A percentile compares a stretch with the other conserved stretches of the same genome.
Conservation (phyloP, 768 basidiomycete genomes). For the Mycena filopes region DNA sequence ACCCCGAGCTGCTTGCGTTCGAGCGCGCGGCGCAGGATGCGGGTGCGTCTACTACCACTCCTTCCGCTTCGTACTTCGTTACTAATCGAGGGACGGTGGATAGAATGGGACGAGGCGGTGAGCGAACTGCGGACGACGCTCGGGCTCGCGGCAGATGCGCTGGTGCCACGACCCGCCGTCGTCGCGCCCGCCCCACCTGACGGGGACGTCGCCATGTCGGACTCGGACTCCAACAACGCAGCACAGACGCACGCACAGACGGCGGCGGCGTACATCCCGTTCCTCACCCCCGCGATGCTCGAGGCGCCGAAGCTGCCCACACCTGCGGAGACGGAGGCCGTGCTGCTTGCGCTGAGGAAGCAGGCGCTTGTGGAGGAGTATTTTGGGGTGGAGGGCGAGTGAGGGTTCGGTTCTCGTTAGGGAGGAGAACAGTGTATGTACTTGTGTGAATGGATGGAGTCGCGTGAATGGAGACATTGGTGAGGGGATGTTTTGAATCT, state of each 20-base stretch:
- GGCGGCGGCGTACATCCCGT: slow-evolving; percentile 77
- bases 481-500: no score
- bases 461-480: no score
- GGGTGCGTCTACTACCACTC: slow-evolving; percentile 57
- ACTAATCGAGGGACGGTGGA: no score
- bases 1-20: slow-evolving; percentile 72
- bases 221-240: slow-evolving; percentile 30
- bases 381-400: slow-evolving; percentile 51
- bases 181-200: slow-evolving; percentile 53
- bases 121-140: slow-evolving; percentile 33
- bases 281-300: slow-evolving; percentile 80
- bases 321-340: slow-evolving; percentile 80
- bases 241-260: slow-evolving; percentile 57
- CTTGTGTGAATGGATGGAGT: no score
- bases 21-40: slow-evolving; percentile 80
- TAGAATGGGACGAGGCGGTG: slow-evolving; percentile 77
- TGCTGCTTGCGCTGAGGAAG: slow-evolving; percentile 81
- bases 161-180: slow-evolving; percentile 53
- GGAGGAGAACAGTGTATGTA: no score
- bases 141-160: slow-evolving; percentile 24
- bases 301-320: slow-evolving; percentile 81
- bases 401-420: no score
- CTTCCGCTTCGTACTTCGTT: slow-evolving; percentile 2
- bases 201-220: slow-evolving; percentile 43
- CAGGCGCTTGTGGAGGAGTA: slow-evolving; percentile 84